These are phyloP conservation scores for Annulohypoxylon nitens DNA, from an alignment of 495 filamentous ascomycete species.

Conservation along the genomic window DNA sequence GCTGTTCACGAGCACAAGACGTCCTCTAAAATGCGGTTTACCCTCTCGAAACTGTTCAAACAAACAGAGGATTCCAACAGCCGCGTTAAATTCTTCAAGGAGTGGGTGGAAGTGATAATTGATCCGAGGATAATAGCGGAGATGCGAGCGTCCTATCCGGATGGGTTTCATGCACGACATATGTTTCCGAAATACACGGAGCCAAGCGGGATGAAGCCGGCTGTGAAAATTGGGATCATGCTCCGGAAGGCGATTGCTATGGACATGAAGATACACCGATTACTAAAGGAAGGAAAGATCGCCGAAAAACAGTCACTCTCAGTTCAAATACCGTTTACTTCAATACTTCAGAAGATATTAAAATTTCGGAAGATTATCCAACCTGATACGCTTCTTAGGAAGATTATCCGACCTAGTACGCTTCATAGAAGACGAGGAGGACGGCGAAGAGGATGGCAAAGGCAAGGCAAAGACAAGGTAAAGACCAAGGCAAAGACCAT, in stretches of 20 bases:
- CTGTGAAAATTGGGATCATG: conserved; percentile 15
- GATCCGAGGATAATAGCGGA: conserved; percentile 36
- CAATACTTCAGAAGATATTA: too few relatives aligned
- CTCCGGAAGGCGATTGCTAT: conserved; percentile 37
- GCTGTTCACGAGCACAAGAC: conserved; percentile 38
- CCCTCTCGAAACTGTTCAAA: conserved; percentile 30
- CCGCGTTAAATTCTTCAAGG: conserved; percentile 26
- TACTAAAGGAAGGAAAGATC: conserved; percentile 14
- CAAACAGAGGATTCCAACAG: neutral
- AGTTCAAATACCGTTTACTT: conserved; percentile 39
- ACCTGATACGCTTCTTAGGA: too few relatives aligned
- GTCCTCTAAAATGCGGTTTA: conserved; percentile 43
- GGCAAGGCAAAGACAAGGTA: too few relatives aligned
- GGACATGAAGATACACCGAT: conserved; percentile 42
- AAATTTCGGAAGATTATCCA: too few relatives aligned
- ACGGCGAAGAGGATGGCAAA: too few relatives aligned
- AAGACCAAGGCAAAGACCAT: too few relatives aligned
- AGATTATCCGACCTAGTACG: too few relatives aligned
- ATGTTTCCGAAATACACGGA: conserved; percentile 27
- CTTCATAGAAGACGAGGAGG: too few relatives aligned
- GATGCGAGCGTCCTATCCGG: conserved; percentile 16
- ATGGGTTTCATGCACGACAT: neutral
- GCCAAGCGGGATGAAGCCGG: conserved; percentile 12
- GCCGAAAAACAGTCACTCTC: conserved; percentile 24
- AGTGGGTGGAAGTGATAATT: conserved; percentile 47